Evolutionary conservation across 495 filamentous ascomycete species (phyloP), one percentile per base, ranked within the genome.

Genomic region (Penicillium waksmanii): DNA sequence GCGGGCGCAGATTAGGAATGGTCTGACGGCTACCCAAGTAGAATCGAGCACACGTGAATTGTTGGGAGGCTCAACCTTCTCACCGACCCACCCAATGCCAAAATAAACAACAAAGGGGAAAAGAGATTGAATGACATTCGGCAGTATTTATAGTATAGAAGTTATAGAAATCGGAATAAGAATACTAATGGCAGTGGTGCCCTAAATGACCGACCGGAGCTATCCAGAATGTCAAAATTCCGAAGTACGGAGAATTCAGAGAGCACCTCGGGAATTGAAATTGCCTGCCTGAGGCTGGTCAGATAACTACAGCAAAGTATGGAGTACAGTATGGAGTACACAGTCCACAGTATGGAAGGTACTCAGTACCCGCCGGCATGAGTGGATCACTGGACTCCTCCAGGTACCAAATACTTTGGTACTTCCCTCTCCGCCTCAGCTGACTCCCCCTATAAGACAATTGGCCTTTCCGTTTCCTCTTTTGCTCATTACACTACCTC

Each of bases 51-150:
- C 66, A 60, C 57, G 53, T 53, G 53, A 57, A 63, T 55, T 71
- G 64, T 69, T 63, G 61, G 65, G 69, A 57, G 54, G 51, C 62
- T 69, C 68, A 71, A 71, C 68, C 55, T 60, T 62, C 60, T 61
- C 62, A 61, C 60, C 38, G 63, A 64, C 66, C 66, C 66, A 66
- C 66, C 36, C 53, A 51, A 53, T 51, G 36, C 23, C 47, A 51
- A 50, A 44, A 40, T 53, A 40, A 60, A 57, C 9, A 33, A 17
- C 1, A 6, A 4, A 19, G 10, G 18, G 12, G 19, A 23, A 21
- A 19, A 25, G 17, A 27, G 23, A 31, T 27, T 4, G 38, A 47
- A 19, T 33, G 31, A 25, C 36, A 10, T 42, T 33, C 6, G 3
- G 36, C 40, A 18, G 10, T 51, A 35, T 17, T 48, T 42, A 15